phyloP scores from a whole-genome alignment of 2,329 filamentous ascomycete genomes.

The Cadophora sp. region DNA sequence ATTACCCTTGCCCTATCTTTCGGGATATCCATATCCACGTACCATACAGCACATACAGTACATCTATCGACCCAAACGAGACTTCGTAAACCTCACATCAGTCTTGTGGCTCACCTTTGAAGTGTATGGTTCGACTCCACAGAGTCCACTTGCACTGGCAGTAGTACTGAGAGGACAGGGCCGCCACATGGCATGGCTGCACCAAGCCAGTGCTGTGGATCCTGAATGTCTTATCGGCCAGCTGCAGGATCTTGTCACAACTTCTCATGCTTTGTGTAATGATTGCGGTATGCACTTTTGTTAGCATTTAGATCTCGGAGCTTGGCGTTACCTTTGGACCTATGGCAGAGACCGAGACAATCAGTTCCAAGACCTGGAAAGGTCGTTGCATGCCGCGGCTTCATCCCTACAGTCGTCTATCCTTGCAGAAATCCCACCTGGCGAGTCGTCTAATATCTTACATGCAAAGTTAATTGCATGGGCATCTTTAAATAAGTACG shows the following conservation, averaged over 20 bases:
- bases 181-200: neutral
- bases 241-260: slow-evolving; percentile 20
- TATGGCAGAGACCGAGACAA: slow-evolving; percentile 1
- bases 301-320: neutral
- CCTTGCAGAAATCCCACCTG: neutral
- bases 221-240: slow-evolving; percentile 18
- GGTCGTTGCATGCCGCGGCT: neutral
- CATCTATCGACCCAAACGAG: neutral
- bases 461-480: neutral
- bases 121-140: neutral
- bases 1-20: neutral
- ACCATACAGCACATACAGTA: too few species aligned
- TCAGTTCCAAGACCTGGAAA: neutral
- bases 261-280: slow-evolving; percentile 10
- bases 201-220: neutral
- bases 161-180: neutral
- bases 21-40: neutral
- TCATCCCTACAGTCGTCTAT: neutral
- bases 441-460: neutral
- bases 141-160: neutral
- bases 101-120: neutral
- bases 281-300: slow-evolving; percentile 10
- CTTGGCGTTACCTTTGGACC: slow-evolving; percentile 9
- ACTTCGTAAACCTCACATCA: neutral
- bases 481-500: slow-evolving; percentile 8